These are phyloP conservation scores for Lactarius vividus DNA, from an alignment of 768 basidiomycete species.

Conservation along the genomic window DNA sequence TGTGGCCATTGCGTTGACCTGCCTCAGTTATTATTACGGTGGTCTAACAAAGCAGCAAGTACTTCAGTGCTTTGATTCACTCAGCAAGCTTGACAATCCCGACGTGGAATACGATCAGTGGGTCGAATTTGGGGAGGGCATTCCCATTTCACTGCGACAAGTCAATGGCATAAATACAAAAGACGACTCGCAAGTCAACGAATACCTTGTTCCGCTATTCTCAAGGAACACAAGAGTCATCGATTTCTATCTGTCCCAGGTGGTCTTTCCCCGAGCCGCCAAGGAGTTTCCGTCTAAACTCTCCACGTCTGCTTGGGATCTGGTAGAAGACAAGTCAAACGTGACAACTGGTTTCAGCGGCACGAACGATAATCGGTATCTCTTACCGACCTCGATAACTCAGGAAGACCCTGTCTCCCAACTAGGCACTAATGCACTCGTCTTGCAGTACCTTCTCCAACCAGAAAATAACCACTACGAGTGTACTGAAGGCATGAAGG, in stretches of 20 bases:
- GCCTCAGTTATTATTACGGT: conserved; percentile 48
- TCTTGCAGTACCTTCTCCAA: conserved; percentile 39
- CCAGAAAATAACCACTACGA: conserved; percentile 42
- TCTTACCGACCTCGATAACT: conserved; percentile 37
- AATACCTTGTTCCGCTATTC: conserved; percentile 37
- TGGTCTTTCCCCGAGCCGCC: conserved; percentile 51
- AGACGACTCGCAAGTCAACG: conserved; percentile 36
- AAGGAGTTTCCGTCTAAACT: conserved; percentile 49
- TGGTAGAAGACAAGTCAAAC: conserved; percentile 40
- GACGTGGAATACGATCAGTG: conserved; percentile 42
- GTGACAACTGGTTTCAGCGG: conserved; percentile 53
- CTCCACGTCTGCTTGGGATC: conserved; percentile 51
- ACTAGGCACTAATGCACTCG: conserved; percentile 47
- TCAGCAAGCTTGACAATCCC: conserved; percentile 44
- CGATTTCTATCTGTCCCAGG: conserved; percentile 44
- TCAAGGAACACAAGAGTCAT: conserved; percentile 38
- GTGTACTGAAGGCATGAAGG: conserved; percentile 23
- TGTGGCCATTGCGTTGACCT: conserved; percentile 45
- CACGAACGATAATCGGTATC: conserved; percentile 47
- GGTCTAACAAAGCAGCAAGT: conserved; percentile 44
- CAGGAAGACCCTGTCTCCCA: conserved; percentile 43
- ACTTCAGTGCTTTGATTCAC: conserved; percentile 36
- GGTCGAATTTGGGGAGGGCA: conserved; percentile 29
- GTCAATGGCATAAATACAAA: conserved; percentile 43
- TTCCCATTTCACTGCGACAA: conserved; percentile 35